phyloP scores from a whole-genome alignment of 2,329 filamentous ascomycete species.

The Huntiella decipiens region DNA sequence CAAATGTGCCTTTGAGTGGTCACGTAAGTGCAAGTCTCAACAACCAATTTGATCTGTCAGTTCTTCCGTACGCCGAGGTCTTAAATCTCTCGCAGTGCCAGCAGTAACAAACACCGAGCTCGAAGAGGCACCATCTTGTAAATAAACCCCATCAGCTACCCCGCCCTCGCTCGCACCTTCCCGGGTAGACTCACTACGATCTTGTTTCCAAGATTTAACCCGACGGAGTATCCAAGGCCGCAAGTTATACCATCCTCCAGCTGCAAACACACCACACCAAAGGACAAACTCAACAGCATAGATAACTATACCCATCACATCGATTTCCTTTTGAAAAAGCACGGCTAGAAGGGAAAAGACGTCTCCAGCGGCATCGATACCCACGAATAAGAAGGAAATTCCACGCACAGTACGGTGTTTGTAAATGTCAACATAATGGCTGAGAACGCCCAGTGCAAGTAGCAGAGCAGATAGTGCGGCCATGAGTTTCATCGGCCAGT shows the following conservation, averaged over 20 bases:
- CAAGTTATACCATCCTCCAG: conserved; percentile 46
- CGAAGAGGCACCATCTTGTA: conserved; percentile 35
- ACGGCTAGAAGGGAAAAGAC: conserved; percentile 47
- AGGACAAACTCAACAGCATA: conserved; percentile 46
- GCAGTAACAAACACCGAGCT: conserved; percentile 44
- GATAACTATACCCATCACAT: conserved; percentile 45
- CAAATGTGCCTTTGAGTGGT: neutral
- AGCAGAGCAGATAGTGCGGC: conserved; percentile 43
- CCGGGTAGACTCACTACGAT: neutral
- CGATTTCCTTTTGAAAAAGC: conserved; percentile 37
- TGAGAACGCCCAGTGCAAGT: conserved; percentile 44
- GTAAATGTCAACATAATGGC: conserved; percentile 54
- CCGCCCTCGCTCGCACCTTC: neutral
- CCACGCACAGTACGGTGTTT: conserved; percentile 45
- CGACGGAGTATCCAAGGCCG: conserved; percentile 33
- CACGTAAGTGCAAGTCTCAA: neutral
- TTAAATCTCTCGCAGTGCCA: conserved; percentile 6
- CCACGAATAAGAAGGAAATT: conserved; percentile 54
- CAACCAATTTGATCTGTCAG: neutral
- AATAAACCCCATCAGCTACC: conserved; percentile 16
- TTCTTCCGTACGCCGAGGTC: neutral
- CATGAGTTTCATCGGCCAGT: conserved; percentile 49
- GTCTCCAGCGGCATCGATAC: conserved; percentile 50
- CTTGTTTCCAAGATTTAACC: conserved; percentile 14
- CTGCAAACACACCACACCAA: conserved; percentile 48